A percentile compares a stretch with the other conserved stretches of the same genome.
These are phyloP conservation scores for Zymoseptoria passerinii DNA, from an alignment of 2,329 filamentous ascomycete species.

Conservation along the genomic window DNA sequence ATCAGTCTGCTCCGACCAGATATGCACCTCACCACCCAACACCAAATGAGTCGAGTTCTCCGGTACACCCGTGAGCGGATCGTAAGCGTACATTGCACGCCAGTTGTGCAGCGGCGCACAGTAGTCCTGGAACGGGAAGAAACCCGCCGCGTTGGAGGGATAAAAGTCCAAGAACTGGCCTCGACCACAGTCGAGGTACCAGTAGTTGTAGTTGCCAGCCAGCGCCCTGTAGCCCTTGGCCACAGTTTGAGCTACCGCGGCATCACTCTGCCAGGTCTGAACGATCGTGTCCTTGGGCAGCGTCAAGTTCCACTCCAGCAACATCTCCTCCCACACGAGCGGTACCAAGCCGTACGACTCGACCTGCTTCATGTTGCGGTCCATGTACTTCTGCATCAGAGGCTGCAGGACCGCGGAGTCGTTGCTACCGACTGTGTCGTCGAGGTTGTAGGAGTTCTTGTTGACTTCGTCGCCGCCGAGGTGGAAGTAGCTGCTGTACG, in stretches of 20 bases:
- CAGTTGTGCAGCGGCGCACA: constrained; percentile 74
- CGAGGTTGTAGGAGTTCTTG: constrained; percentile 62
- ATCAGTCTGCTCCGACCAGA: constrained; percentile 76
- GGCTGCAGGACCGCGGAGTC: constrained; percentile 58
- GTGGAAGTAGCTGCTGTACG: constrained; percentile 70
- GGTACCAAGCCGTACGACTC: constrained; percentile 55
- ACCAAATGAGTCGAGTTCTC: constrained; percentile 56
- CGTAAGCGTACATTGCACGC: constrained; percentile 71
- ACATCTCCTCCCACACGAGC: constrained; percentile 83
- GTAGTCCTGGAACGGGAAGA: constrained; percentile 71
- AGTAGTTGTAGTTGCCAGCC: constrained; percentile 68
- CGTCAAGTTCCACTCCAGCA: constrained; percentile 67
- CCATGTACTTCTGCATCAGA: constrained; percentile 68
- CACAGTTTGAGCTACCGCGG: constrained; percentile 53
- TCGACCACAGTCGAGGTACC: constrained; percentile 69
- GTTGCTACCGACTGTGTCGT: constrained; percentile 63
- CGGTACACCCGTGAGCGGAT: constrained; percentile 60
- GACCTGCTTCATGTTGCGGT: constrained; percentile 59
- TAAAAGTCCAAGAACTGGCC: constrained; percentile 70
- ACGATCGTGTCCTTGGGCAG: constrained; percentile 64
- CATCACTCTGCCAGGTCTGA: constrained; percentile 66
- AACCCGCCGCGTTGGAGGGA: constrained; percentile 43
- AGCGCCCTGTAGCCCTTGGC: constrained; percentile 61
- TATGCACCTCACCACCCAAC: constrained; percentile 70
- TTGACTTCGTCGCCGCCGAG: constrained; percentile 85